These are phyloP conservation scores for Medicago arabica DNA, from an alignment of 306 rosid species.

Conservation along the genomic window DNA sequence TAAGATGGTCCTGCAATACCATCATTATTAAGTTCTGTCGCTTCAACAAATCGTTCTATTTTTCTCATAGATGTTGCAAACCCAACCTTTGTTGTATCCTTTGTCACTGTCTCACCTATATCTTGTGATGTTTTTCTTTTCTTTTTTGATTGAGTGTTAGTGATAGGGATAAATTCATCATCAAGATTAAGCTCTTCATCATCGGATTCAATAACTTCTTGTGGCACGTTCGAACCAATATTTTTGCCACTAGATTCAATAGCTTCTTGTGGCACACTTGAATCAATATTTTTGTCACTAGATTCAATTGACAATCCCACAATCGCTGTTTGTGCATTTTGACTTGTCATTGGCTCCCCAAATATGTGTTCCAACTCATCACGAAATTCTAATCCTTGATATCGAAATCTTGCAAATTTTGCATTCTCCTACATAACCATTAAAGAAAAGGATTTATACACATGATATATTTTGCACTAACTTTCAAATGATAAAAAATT, in stretches of 20 bases:
- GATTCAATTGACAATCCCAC: background rate
- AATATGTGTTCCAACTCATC: conserved; percentile 4
- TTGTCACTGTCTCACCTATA: background rate
- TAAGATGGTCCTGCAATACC: background rate
- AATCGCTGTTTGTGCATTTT: background rate
- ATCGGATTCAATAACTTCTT: background rate
- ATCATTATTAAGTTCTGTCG: background rate
- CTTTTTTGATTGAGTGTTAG: background rate
- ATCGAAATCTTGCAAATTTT: conserved; percentile 4
- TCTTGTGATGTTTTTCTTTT: background rate
- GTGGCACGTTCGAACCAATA: background rate
- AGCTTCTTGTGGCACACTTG: background rate
- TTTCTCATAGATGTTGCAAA: background rate
- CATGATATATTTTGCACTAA: background rate
- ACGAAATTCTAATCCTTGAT: conserved; percentile 4
- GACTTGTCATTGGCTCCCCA: background rate
- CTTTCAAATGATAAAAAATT: background rate
- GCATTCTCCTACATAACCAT: conserved; percentile 4
- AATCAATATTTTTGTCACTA: background rate
- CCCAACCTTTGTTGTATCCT: background rate
- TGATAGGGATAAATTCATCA: background rate
- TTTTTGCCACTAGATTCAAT: background rate
- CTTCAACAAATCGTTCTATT: conserved; percentile 3
- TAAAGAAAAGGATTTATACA: background rate
- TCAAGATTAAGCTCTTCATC: background rate